Evolutionary conservation across 768 basidiomycete species (phyloP).

Genomic region (Lentinula raphanica): DNA sequence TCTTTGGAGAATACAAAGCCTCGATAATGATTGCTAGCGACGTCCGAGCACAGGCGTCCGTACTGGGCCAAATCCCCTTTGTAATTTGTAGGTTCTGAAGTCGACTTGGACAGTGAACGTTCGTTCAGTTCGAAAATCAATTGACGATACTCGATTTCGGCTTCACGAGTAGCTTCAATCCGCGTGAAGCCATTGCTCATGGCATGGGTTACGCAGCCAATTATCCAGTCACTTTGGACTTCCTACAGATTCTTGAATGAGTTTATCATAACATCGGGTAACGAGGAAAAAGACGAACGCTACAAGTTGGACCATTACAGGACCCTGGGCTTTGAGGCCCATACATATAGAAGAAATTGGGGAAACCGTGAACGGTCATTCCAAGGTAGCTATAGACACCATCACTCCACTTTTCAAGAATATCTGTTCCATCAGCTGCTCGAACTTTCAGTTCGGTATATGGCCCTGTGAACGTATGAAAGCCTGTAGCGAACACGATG

Average conservation of each 20-base stretch:
- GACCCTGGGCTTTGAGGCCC: conserved; percentile 22
- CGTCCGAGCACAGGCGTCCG: conserved; percentile 9
- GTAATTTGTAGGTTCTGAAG: conserved; percentile 14
- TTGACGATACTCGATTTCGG: conserved; percentile 2
- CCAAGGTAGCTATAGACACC: conserved; percentile 19
- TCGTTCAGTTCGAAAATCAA: not conserved
- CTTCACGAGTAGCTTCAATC: conserved; percentile 2
- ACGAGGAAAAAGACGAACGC: conserved; percentile 11
- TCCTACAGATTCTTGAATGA: conserved; percentile 6
- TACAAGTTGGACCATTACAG: conserved; percentile 21
- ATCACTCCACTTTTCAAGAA: conserved; percentile 19
- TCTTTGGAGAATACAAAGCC: conserved; percentile 4
- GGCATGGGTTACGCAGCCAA: conserved; percentile 10
- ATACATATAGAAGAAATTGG: conserved; percentile 23
- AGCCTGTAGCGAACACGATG: conserved; percentile 20
- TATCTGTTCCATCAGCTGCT: conserved; percentile 13
- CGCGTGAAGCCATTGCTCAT: not conserved
- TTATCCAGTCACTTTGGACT: conserved; percentile 15
- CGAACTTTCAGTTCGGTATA: conserved; percentile 19
- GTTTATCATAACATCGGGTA: not conserved
- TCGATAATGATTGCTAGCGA: conserved; percentile 11
- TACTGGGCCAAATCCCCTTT: conserved; percentile 19
- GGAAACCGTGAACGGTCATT: conserved; percentile 16
- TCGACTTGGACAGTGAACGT: not conserved
- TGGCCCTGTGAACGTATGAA: conserved; percentile 19